Evolutionary conservation across 768 basidiomycete species (phyloP).

Genomic region (Kwoniella mangroviensis): DNA sequence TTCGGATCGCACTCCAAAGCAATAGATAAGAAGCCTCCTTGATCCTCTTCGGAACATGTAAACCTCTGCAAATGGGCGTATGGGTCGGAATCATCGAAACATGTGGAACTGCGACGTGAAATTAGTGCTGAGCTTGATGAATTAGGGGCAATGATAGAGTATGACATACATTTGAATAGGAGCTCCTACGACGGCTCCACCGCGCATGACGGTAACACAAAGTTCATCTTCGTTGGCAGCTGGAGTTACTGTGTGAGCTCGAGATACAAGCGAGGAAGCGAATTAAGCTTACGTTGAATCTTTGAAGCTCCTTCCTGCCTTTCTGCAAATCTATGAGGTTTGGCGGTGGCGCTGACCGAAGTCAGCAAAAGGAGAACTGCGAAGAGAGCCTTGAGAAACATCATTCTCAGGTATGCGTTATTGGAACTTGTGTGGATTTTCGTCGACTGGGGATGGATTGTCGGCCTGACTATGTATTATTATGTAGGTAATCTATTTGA

Average conservation of each 20-base stretch:
- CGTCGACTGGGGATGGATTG: not conserved
- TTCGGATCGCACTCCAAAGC: not conserved
- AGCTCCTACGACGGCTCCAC: not conserved
- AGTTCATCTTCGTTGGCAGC: not conserved
- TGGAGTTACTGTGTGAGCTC: not conserved
- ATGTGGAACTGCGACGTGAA: not conserved
- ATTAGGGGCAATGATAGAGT: not conserved
- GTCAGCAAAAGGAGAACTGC: not conserved
- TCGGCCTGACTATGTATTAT: not conserved
- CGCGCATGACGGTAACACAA: constrained; percentile 6
- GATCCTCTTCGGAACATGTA: not conserved
- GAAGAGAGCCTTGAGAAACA: not conserved
- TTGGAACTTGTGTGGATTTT: no score
- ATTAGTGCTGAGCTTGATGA: not conserved
- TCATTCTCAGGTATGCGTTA: not conserved
- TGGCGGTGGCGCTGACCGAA: not conserved
- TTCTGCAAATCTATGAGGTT: not conserved
- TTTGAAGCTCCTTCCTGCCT: not conserved
- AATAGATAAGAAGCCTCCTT: not conserved
- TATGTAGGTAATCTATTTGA: not conserved
- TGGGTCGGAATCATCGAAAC: constrained; percentile 1
- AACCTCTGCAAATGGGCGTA: not conserved
- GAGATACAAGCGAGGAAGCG: no score
- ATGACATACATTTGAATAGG: not conserved
- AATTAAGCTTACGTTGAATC: not conserved